phyloP scores from a whole-genome alignment of 78 protist species.

The Acrasis kona region DNA sequence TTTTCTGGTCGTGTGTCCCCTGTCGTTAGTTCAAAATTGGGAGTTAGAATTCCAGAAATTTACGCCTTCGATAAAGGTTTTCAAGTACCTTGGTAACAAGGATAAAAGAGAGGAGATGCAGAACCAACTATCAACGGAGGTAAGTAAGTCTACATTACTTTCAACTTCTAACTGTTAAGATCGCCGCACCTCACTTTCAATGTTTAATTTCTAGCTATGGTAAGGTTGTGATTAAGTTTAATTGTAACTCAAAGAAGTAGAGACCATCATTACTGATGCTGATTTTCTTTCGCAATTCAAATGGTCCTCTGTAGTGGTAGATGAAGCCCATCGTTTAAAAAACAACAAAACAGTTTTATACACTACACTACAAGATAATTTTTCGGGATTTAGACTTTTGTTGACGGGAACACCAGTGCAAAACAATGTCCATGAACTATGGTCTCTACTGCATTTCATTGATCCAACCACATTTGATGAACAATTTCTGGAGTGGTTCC shows the following conservation, averaged over 20 bases:
- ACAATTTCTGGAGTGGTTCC: background rate
- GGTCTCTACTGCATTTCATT: conserved; percentile 71
- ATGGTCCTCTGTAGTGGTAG: conserved; percentile 36
- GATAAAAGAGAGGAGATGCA: conserved; percentile 27
- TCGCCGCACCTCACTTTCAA: background rate
- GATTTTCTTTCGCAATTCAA: conserved; percentile 1
- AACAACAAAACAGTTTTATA: background rate
- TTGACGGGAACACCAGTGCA: conserved; percentile 89
- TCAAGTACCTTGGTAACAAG: conserved; percentile 61
- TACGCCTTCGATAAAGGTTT: conserved; percentile 50
- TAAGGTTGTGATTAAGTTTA: too few species aligned
- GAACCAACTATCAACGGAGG: background rate
- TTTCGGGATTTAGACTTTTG: conserved; percentile 28
- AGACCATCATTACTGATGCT: background rate
- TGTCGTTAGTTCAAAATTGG: conserved; percentile 92
- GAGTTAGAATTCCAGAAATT: conserved; percentile 70
- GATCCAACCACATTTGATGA: conserved; percentile 63
- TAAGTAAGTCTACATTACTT: background rate
- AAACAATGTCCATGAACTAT: conserved; percentile 74
- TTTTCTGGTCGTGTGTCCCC: conserved; percentile 90
- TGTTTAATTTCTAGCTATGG: background rate
- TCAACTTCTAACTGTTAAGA: background rate
- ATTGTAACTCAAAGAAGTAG: too few species aligned
- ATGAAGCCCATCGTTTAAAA: conserved; percentile 68
- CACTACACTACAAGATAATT: background rate